These are phyloP conservation scores for Spathaspora arborariae DNA, from an alignment of 805 yeast genomes.

Conservation along the genomic window DNA sequence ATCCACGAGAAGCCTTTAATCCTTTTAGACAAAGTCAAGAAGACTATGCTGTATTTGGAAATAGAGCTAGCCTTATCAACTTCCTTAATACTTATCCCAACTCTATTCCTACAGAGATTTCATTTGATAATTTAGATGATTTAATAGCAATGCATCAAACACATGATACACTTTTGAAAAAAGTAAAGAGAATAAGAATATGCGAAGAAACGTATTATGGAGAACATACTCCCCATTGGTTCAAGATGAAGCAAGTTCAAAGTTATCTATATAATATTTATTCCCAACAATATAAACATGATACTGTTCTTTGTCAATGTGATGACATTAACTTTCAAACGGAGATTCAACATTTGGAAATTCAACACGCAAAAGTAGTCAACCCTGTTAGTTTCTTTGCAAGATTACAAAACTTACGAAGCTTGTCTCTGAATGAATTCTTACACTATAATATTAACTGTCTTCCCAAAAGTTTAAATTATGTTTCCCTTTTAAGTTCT, in stretches of 20 bases:
- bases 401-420: neutral
- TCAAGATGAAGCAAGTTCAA: neutral
- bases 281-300: conserved; percentile 1
- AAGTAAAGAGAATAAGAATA: neutral
- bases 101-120: neutral
- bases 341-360: neutral
- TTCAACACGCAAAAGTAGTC: neutral
- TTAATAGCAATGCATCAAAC: neutral
- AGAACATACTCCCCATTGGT: neutral
- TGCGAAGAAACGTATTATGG: neutral
- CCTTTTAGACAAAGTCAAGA: neutral
- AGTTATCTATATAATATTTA: neutral
- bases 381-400: neutral
- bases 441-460: neutral
- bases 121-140: neutral
- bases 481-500: neutral
- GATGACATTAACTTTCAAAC: conserved; percentile 1
- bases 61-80: neutral
- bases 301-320: conserved; percentile 1
- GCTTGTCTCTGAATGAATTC: conserved; percentile 3
- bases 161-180: neutral
- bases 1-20: neutral
- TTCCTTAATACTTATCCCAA: neutral
- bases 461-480: neutral
- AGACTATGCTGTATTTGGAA: neutral